These are phyloP conservation scores for Firmiana major DNA, from an alignment of 345 rosid species.

Conservation along the genomic window DNA sequence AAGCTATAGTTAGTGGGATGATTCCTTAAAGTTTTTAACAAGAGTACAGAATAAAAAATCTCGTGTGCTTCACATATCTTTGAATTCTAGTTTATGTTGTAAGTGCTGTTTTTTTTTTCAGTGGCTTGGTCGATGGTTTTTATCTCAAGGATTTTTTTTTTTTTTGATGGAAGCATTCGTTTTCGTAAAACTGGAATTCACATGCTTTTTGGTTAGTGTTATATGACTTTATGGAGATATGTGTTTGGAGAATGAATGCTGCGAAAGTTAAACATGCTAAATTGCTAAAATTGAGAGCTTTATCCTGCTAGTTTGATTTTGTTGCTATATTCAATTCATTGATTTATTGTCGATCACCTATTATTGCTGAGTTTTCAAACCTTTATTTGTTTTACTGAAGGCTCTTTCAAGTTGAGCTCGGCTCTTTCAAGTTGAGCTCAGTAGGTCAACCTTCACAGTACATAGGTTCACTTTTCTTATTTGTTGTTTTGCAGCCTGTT, in stretches of 20 bases:
- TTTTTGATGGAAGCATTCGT: too few relatives aligned
- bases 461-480: not conserved
- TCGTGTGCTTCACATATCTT: not conserved
- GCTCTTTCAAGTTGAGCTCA: not conserved
- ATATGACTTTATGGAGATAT: not conserved
- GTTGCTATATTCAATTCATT: not conserved
- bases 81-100: not conserved
- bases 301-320: not conserved
- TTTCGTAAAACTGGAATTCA: too few relatives aligned
- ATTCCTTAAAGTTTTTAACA: not conserved
- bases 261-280: not conserved
- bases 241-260: slow-evolving; percentile 5
- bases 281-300: not conserved
- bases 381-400: not conserved
- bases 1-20: not conserved
- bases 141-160: not conserved
- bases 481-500: slow-evolving; percentile 49
- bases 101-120: not conserved
- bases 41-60: slow-evolving; percentile 15
- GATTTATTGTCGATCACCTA: not conserved
- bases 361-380: not conserved
- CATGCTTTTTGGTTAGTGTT: not conserved
- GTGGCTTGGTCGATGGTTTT: not conserved
- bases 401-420: not conserved
- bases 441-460: not conserved